Conservation (phyloP, 1,139 yeast genomes). For the Meyerozyma carpophila region DNA sequence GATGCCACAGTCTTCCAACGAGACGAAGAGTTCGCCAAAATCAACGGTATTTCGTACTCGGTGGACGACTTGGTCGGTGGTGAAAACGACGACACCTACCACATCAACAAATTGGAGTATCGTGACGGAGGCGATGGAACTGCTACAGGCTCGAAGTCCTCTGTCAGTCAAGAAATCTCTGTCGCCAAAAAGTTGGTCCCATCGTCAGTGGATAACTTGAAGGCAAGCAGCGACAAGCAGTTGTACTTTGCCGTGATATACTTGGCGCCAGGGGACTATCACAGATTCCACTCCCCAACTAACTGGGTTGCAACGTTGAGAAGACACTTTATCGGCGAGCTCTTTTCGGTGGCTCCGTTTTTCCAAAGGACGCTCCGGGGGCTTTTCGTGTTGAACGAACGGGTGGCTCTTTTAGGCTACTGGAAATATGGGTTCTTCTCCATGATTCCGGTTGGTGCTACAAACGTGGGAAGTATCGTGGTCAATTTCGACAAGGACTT, state of each 20-base stretch:
- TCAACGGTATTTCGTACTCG: constrained; percentile 71
- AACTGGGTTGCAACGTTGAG: constrained; percentile 94
- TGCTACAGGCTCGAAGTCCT: constrained; percentile 26
- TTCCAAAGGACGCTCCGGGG: constrained; percentile 85
- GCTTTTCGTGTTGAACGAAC: constrained; percentile 84
- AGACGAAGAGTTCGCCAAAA: constrained; percentile 72
- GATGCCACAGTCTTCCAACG: constrained; percentile 43
- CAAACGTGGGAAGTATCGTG: constrained; percentile 93
- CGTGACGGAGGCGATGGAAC: constrained; percentile 58
- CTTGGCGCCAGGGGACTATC: constrained; percentile 97
- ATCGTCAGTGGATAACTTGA: constrained; percentile 23
- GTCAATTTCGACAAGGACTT: constrained; percentile 89
- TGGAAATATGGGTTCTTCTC: constrained; percentile 98
- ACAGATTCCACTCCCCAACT: constrained; percentile 93
- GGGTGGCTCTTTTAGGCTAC: constrained; percentile 91
- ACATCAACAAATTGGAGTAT: constrained; percentile 42
- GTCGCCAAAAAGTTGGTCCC: constrained; percentile 40
- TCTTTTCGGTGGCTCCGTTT: constrained; percentile 94
- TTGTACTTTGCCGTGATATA: constrained; percentile 88
- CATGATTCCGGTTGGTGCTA: constrained; percentile 99
- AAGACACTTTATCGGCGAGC: constrained; percentile 93
- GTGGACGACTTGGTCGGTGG: constrained; percentile 66
- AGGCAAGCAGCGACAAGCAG: constrained; percentile 39
- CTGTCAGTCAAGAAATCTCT: constrained; percentile 34
- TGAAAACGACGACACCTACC: constrained; percentile 28